Evolutionary conservation across 192 early-diverging fungal genomes (phyloP), one percentile per base, ranked within the genome.

Genomic region (Thamnidium elegans): DNA sequence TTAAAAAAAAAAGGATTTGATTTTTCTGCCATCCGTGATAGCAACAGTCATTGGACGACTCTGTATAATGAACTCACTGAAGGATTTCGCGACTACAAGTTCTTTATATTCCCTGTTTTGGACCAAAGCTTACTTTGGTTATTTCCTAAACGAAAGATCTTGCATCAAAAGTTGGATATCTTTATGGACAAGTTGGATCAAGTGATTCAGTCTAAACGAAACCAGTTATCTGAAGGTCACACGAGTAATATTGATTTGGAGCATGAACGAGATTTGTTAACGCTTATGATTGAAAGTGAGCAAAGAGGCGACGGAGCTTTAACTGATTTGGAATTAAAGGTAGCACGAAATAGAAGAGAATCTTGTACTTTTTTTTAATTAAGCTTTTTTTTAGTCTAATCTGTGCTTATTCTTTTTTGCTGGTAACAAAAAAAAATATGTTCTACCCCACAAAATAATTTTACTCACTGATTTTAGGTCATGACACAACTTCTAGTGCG

Each of bases 41-140:
- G 1, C 26, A 26, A 26, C 3, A 26, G 26, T 26, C 26, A 26
- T 26, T 26, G 26, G 26, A 26, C 26, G 3, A 26, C 26, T 1
- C 26, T 26, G 26, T 26, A 26, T 3, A 26, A 26, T 26, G 26
- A 26, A 26, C 26, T 3, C 1, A 26, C 26, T 1, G 26, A 26
- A 26, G 1, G 26, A 26, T 26, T 26, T 26, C 26, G 26, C 26
- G 26, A 26, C 39, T 78, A 79, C 1, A 32, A 81, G 11, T 81
- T 76, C 63, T 74, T 76, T 26, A 68, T 84, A 56, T 81, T 87
- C 32, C 79, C 78, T 21, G 71, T 71, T 66, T 72, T 87, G 13
- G 85, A 85, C 20, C 55, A 65, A n/a, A 36, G 23, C 1, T 43
- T 65, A 13, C 7, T 52, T 2, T 32, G 56, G 47, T 20, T 47